Evolutionary conservation across 106 monocot genomes (phyloP).

Genomic region (Dendrobium huoshanense): DNA sequence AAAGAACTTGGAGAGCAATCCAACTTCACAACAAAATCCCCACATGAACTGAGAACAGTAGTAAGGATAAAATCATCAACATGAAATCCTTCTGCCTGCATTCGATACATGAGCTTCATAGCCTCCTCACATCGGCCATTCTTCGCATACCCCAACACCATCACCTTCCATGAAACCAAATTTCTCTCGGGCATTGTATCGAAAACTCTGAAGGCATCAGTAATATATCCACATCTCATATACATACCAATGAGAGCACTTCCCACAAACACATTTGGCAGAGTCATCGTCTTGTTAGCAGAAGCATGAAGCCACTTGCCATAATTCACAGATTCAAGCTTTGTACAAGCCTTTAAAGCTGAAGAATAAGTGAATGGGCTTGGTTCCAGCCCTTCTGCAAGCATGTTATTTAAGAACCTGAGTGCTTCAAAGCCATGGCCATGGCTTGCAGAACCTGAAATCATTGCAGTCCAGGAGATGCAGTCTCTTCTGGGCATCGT

Average conservation of each 20-base stretch:
- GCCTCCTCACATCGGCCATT: slow-evolving; percentile 77
- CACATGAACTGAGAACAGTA: slow-evolving; percentile 60
- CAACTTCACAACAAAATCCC: slow-evolving; percentile 19
- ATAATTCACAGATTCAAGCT: slow-evolving; percentile 31
- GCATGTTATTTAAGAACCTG: slow-evolving; percentile 57
- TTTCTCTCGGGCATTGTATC: slow-evolving; percentile 66
- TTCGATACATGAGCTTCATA: slow-evolving; percentile 60
- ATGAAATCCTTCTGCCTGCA: slow-evolving; percentile 67
- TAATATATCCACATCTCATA: slow-evolving; percentile 56
- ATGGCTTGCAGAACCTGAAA: slow-evolving; percentile 47
- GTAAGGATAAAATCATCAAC: slow-evolving; percentile 68
- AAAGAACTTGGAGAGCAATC: too few species aligned
- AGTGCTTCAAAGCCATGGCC: slow-evolving; percentile 54
- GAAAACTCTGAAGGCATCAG: slow-evolving; percentile 68
- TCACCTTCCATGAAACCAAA: slow-evolving; percentile 77
- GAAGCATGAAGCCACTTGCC: slow-evolving; percentile 78
- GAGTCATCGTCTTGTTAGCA: slow-evolving; percentile 39
- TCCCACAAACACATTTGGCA: slow-evolving; percentile 68
- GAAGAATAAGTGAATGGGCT: slow-evolving; percentile 85
- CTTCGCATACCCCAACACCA: slow-evolving; percentile 74
- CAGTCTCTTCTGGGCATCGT: slow-evolving; percentile 62
- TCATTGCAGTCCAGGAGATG: slow-evolving; percentile 82
- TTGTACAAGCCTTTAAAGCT: slow-evolving; percentile 72
- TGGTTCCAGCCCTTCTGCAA: slow-evolving; percentile 63
- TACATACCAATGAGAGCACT: slow-evolving; percentile 86